Base-by-base conservation (phyloP, 805 yeast species). In the Saturnispora sanitii region DNA sequence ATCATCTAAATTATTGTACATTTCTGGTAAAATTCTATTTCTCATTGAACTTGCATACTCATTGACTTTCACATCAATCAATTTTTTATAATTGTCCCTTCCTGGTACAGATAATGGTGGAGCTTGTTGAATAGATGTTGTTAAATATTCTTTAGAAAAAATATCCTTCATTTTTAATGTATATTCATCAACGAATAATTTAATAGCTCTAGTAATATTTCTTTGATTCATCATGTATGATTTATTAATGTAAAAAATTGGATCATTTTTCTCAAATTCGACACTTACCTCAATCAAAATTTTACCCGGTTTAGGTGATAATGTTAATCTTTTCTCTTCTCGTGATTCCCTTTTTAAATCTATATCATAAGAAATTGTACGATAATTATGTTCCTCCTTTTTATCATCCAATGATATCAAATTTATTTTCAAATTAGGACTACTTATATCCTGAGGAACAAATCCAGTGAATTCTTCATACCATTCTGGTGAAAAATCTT, bases 221-320 rank as follows among this genome's bases (percentile, higher is more conserved):
- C 87, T 69, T 25, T 68, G 61, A 22, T 90, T 62, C 1, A 78
- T 70, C 47, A 90, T 64, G 50, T 79, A 74, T 0, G 90, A 79
- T 47, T 80, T 71, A 1, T 94, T 94, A 59, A 90, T 70, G 35
- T 79, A 81, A 52, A 82, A 90, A 7, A 84, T 61, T 1, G 94
- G 86, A 58, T 88, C 95, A 30, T 73, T 74, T 35, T 78, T 70
- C 50, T 88, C 95, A 39, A 76, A 73, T 53, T 88, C 96, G 49
- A 84, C 75, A 1, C 85, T 77, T 2, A 88, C 66, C 50, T 78
- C 77, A 3, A 87, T 60, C 35, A 72, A 57, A 2, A 92, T 52
- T 31, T 75, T 66, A 0, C 96, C 96, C 45, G 60, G 50, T 18
- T 50, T 55, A 0, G 62, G 64, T 29, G 49, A 43, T 16, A 58